Conservation (phyloP, 495 filamentous ascomycete species). For the Penicillium maclennaniae region DNA sequence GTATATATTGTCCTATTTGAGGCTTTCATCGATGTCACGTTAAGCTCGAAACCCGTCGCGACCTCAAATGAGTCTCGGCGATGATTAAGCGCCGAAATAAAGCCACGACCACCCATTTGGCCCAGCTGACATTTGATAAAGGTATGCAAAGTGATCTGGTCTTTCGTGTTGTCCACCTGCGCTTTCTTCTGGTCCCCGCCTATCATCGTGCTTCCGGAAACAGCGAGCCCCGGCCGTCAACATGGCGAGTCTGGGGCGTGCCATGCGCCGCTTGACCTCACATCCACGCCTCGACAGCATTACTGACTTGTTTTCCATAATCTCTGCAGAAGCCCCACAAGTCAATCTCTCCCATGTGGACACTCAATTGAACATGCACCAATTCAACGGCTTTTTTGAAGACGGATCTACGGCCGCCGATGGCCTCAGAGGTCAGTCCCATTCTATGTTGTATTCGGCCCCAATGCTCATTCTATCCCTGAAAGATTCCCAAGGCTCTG, state of each 20-base stretch:
- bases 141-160: slow-evolving; percentile 4
- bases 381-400: slow-evolving; percentile 37
- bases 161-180: background rate
- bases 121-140: slow-evolving; percentile 25
- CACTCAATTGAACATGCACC: slow-evolving; percentile 45
- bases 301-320: slow-evolving; percentile 3
- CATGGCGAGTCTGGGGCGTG: slow-evolving; percentile 12
- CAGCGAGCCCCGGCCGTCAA: background rate
- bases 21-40: slow-evolving; percentile 7
- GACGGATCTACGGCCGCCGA: slow-evolving; percentile 15
- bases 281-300: slow-evolving; percentile 1
- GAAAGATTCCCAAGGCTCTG: slow-evolving; percentile 23
- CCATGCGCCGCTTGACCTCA: slow-evolving; percentile 12
- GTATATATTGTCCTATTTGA: too few relatives aligned
- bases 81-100: slow-evolving; percentile 31
- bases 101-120: slow-evolving; percentile 25
- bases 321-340: slow-evolving; percentile 29
- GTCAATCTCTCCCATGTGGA: slow-evolving; percentile 44
- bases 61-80: slow-evolving; percentile 19
- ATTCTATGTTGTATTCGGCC: background rate
- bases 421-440: slow-evolving; percentile 16
- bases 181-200: background rate
- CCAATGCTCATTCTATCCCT: background rate
- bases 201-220: background rate
- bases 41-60: slow-evolving; percentile 3